phyloP scores from a whole-genome alignment of 176 grass and related monocot genomes.

The Carex cristatella region DNA sequence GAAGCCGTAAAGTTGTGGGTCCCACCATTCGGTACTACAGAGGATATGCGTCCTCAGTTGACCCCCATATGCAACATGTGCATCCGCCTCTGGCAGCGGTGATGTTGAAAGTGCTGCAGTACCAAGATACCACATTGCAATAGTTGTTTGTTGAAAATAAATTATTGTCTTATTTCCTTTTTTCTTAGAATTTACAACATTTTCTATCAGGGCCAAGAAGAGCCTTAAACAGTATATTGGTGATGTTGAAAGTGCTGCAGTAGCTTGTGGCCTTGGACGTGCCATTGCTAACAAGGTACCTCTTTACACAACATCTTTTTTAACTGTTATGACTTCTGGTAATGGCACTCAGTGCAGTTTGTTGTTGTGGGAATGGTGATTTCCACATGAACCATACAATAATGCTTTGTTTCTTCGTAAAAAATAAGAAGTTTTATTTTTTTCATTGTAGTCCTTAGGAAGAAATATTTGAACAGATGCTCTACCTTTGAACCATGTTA shows the following conservation, averaged over 20 bases:
- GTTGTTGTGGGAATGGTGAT: not conserved
- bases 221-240: conserved; percentile 61
- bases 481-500: not conserved
- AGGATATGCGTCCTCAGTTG: too few species aligned
- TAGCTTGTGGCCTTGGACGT: conserved; percentile 86
- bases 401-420: not conserved
- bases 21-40: too few species aligned
- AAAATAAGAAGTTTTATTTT: not conserved
- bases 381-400: not conserved
- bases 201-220: conserved; percentile 58
- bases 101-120: not conserved
- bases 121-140: not conserved
- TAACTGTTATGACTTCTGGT: not conserved
- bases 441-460: not conserved
- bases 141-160: not conserved
- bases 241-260: conserved; percentile 73
- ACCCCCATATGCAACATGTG: too few species aligned
- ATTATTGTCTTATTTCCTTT: conserved; percentile 18
- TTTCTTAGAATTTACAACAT: conserved; percentile 21
- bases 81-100: too few species aligned
- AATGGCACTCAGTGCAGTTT: not conserved
- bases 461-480: not conserved
- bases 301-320: not conserved
- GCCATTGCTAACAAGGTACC: conserved; percentile 84
- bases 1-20: too few species aligned